Evolutionary conservation across 2,329 filamentous ascomycete species (phyloP), one percentile per base, ranked within the genome.

Genomic region (Zarea fungicola): DNA sequence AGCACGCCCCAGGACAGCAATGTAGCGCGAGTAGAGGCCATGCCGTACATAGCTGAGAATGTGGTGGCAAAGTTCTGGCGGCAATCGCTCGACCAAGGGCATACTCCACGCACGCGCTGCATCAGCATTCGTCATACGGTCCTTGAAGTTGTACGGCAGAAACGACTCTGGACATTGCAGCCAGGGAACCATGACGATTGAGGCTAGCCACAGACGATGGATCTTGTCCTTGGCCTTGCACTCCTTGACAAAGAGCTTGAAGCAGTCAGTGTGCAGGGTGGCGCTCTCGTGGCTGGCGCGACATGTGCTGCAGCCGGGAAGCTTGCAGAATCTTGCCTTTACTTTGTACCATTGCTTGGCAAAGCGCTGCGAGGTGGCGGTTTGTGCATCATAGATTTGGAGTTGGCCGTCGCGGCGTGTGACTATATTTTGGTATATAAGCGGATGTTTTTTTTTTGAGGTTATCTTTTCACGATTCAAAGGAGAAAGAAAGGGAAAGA

Each of bases 321-420:
- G 21, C 26, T 48, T 48, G 37, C 45, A 48, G 18, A 48, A 48
- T 3, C 22, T 34, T 6, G 37, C 45, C 16, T 34, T 14, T 34
- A 39, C 43, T 14, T 42, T 31, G 45, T 48, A 48, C 45, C 36
- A 41, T 21, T 42, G 36, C 22, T 37, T 48, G 37, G 43, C 34
- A 26, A 39, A 37, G 25, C 31, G 43, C 26, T 32, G 34, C 1
- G 43, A 32, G 7, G 34, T 47, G 34, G 43, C 43, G 5, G 26
- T 31, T 9, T 47, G 43, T 13, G 43, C 43, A 19, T 47, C 43
- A 10, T 47, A 40, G 14, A 47, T 31, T 11, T 47, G 34, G 9
- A 47, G 25, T 14, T 32, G 25, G n/a, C 43, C 43, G 14, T 32
- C 43, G 21, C 35, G 18, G 22, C 43, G 18, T 10, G 43, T 47